These are phyloP conservation scores for Penicillium goetzii DNA, from an alignment of 495 filamentous ascomycete species.

Conservation along the genomic window DNA sequence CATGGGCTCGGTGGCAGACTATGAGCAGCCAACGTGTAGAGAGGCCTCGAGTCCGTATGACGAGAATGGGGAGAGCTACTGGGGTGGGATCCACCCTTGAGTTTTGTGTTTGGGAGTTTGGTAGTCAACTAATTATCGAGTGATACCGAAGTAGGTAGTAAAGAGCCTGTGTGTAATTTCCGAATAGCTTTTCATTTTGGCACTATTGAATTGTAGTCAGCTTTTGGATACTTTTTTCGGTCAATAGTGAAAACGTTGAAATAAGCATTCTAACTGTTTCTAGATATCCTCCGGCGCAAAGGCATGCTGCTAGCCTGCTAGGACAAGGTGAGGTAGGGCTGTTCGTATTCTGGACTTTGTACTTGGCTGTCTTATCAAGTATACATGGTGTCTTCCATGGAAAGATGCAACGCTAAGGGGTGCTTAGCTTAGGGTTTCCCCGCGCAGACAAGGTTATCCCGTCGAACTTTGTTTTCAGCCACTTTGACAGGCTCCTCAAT, in stretches of 20 bases:
- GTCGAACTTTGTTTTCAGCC: background rate
- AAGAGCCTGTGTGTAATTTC: background rate
- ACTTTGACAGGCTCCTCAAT: background rate
- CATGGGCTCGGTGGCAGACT: slow-evolving; percentile 56
- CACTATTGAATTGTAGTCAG: background rate
- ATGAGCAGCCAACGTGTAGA: slow-evolving; percentile 54
- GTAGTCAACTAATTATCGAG: background rate
- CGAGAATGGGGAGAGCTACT: slow-evolving; percentile 40
- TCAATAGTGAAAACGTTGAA: background rate
- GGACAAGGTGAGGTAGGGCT: background rate
- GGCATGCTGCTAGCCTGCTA: background rate
- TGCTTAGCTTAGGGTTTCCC: slow-evolving; percentile 7
- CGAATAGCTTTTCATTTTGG: background rate
- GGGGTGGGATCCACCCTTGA: slow-evolving; percentile 32
- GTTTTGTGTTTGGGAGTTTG: background rate
- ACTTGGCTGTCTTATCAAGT: background rate
- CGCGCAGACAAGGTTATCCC: slow-evolving; percentile 5
- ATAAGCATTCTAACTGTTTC: background rate
- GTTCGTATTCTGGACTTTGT: background rate
- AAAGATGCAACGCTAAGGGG: background rate
- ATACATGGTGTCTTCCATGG: background rate
- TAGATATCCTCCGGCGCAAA: background rate
- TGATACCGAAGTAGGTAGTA: background rate
- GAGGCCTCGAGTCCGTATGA: slow-evolving; percentile 33
- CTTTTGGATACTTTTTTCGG: background rate